phyloP scores from a whole-genome alignment of 306 rosid species.

The Dryas alaskensis region DNA sequence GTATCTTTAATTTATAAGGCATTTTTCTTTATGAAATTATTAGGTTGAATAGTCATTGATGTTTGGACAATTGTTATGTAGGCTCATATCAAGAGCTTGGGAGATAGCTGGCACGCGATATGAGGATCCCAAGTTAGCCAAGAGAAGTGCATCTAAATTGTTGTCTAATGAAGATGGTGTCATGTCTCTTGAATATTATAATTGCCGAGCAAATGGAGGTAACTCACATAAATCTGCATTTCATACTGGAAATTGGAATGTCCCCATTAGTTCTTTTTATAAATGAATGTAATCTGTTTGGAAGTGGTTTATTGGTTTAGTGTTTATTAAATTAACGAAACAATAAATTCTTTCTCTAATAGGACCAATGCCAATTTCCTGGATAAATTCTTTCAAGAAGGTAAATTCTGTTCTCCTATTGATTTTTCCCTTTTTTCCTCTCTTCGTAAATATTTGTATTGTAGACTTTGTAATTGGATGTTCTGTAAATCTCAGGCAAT shows the following conservation, averaged over 20 bases:
- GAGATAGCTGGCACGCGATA: slow-evolving; percentile 77
- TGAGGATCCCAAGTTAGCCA: slow-evolving; percentile 62
- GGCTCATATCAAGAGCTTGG: slow-evolving; percentile 82
- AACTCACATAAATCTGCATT: slow-evolving; percentile 18
- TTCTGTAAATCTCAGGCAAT: slow-evolving; percentile 46
- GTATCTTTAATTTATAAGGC: neutral
- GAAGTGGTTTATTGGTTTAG: neutral
- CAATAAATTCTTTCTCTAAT: slow-evolving; percentile 15
- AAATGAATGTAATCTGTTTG: neutral
- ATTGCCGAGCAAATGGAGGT: slow-evolving; percentile 79
- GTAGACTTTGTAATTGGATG: slow-evolving; percentile 20
- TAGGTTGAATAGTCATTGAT: slow-evolving; percentile 24
- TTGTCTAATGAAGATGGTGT: slow-evolving; percentile 34
- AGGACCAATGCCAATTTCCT: slow-evolving; percentile 70
- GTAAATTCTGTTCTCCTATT: slow-evolving; percentile 32
- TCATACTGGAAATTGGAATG: slow-evolving; percentile 2
- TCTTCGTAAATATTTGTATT: slow-evolving; percentile 14
- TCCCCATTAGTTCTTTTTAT: neutral
- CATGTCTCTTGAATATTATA: slow-evolving; percentile 49
- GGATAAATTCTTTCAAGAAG: slow-evolving; percentile 68
- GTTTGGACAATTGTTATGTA: slow-evolving; percentile 36
- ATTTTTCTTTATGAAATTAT: neutral
- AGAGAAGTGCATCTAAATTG: slow-evolving; percentile 53
- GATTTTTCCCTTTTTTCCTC: slow-evolving; percentile 6
- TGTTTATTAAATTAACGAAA: neutral